phyloP scores from a whole-genome alignment of 2,329 filamentous ascomycete genomes.

The Plectosphaerella plurivora region DNA sequence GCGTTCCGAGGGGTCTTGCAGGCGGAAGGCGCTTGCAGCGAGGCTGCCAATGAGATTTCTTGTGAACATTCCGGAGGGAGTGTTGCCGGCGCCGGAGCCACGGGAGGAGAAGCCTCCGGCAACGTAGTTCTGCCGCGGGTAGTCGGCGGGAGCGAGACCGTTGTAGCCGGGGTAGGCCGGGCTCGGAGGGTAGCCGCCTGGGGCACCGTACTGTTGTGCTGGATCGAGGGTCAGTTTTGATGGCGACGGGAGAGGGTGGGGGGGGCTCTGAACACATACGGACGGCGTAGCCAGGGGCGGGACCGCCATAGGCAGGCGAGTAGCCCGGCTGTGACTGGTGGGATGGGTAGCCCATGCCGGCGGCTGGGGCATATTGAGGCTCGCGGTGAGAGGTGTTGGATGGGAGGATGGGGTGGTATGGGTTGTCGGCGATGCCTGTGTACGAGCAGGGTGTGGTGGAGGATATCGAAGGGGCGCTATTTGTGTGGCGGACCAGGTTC shows the following conservation, averaged over 20 bases:
- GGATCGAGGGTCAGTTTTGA: neutral
- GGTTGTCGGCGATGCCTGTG: slow-evolving; percentile 28
- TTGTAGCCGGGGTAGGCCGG: neutral
- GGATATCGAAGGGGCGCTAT: slow-evolving; percentile 71
- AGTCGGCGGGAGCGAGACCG: neutral
- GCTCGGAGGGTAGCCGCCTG: neutral
- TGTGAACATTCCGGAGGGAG: slow-evolving; percentile 80
- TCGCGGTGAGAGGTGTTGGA: slow-evolving; percentile 5
- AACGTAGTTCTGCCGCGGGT: slow-evolving; percentile 10
- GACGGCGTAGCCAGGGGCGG: slow-evolving; percentile 15
- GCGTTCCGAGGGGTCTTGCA: slow-evolving; percentile 74
- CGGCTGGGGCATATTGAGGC: neutral
- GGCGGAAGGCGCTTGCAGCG: slow-evolving; percentile 79
- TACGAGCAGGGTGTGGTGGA: slow-evolving; percentile 78
- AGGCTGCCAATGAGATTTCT: slow-evolving; percentile 91
- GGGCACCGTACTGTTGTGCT: neutral
- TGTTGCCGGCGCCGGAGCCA: neutral
- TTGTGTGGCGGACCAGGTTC: slow-evolving; percentile 60
- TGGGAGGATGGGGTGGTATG: slow-evolving; percentile 16
- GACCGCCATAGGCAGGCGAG: slow-evolving; percentile 5
- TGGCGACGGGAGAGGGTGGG: too few species aligned
- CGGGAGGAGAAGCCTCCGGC: slow-evolving; percentile 14
- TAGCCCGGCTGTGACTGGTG: neutral
- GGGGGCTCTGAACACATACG: slow-evolving; percentile 18
- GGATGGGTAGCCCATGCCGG: neutral